A percentile compares a stretch with the other conserved stretches of the same genome.
These are phyloP conservation scores for Fusarium marasasianum DNA, from an alignment of 2,329 filamentous ascomycete species.

Conservation along the genomic window DNA sequence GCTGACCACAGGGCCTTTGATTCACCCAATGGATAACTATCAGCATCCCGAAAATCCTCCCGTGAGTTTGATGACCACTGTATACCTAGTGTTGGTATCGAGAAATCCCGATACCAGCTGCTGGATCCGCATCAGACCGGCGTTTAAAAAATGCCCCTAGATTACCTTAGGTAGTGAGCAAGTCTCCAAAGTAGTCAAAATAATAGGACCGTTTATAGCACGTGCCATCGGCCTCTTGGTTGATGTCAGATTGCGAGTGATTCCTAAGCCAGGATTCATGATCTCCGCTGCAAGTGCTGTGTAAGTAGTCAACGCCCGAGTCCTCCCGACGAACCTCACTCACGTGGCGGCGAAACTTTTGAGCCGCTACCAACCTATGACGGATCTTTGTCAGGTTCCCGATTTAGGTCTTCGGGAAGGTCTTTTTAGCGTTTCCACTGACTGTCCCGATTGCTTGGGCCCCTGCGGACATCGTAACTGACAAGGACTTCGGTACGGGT, in stretches of 20 bases:
- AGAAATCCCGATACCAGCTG: constrained; percentile 10
- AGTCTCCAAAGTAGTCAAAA: neutral
- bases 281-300: neutral
- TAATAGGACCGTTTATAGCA: constrained; percentile 23
- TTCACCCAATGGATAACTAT: neutral
- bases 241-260: constrained; percentile 9
- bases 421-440: constrained; percentile 14
- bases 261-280: neutral
- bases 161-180: neutral
- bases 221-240: neutral
- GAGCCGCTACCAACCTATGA: constrained; percentile 3
- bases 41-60: neutral
- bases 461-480: constrained; percentile 4
- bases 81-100: neutral
- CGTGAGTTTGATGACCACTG: neutral
- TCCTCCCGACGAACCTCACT: constrained; percentile 35
- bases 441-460: neutral
- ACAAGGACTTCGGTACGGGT: neutral
- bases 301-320: constrained; percentile 20
- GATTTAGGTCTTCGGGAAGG: constrained; percentile 6
- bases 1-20: neutral
- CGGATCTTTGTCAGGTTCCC: constrained; percentile 1
- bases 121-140: constrained; percentile 4
- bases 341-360: constrained; percentile 35
- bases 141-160: neutral